Evolutionary conservation across 2,329 filamentous ascomycete genomes (phyloP).

Genomic region (Colletotrichum sp.): DNA sequence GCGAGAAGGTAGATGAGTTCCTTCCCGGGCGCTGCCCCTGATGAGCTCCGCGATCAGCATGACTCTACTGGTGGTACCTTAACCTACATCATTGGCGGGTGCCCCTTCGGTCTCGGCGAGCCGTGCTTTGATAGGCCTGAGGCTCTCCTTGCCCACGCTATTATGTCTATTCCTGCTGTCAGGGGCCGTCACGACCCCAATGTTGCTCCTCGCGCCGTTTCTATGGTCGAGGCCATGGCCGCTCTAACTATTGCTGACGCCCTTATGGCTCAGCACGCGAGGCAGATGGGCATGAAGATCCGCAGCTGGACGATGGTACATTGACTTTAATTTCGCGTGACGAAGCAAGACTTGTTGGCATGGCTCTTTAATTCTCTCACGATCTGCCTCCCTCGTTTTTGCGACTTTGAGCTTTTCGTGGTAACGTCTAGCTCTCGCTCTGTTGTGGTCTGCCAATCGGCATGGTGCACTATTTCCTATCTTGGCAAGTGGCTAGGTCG

Average conservation of each 20-base stretch:
- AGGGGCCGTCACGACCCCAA: constrained; percentile 96
- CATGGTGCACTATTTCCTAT: constrained; percentile 1
- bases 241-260: constrained; percentile 87
- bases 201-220: constrained; percentile 86
- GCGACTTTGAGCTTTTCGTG: too few species aligned
- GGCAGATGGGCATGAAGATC: constrained; percentile 36
- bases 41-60: constrained; percentile 36
- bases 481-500: neutral
- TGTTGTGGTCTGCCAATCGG: too few species aligned
- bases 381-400: too few species aligned
- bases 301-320: constrained; percentile 21
- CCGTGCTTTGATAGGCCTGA: constrained; percentile 96
- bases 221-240: constrained; percentile 92
- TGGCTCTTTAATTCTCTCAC: too few species aligned
- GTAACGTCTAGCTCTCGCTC: too few species aligned
- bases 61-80: constrained; percentile 75
- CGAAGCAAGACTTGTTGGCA: too few species aligned
- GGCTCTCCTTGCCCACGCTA: constrained; percentile 87
- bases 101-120: constrained; percentile 86
- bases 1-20: constrained; percentile 79
- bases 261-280: constrained; percentile 78
- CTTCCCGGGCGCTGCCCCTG: constrained; percentile 87
- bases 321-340: too few species aligned
- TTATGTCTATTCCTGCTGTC: constrained; percentile 92
- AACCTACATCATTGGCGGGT: constrained; percentile 91